Evolutionary conservation across 2,329 filamentous ascomycete genomes (phyloP).

Genomic region (Davidsoniella neocaledoniae): DNA sequence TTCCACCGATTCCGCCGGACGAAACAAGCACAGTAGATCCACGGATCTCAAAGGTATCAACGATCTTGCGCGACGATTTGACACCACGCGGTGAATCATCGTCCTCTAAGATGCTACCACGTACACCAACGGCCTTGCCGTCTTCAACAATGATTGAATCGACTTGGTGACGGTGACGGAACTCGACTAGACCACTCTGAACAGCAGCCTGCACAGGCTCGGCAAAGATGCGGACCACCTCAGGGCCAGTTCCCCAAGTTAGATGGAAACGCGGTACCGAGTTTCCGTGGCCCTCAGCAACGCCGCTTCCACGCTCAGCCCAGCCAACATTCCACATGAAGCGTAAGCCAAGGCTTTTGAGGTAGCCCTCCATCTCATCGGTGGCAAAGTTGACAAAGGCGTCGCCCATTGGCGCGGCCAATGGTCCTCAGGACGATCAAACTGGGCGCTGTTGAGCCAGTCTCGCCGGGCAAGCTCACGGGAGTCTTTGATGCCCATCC

Average conservation of each 20-base stretch:
- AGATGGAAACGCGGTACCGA: conserved; percentile 46
- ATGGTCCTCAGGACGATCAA: conserved; percentile 37
- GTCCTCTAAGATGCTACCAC: conserved; percentile 33
- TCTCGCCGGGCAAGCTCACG: conserved; percentile 40
- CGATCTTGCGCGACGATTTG: conserved; percentile 30
- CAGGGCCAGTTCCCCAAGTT: conserved; percentile 44
- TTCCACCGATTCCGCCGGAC: conserved; percentile 43
- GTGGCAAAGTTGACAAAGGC: conserved; percentile 46
- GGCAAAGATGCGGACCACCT: conserved; percentile 39
- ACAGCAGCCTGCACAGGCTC: conserved; percentile 38
- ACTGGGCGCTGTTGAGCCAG: conserved; percentile 40
- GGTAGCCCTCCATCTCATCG: conserved; percentile 40
- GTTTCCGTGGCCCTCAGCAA: conserved; percentile 41
- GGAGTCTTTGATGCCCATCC: conserved; percentile 40
- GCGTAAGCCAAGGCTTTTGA: conserved; percentile 33
- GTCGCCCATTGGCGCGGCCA: conserved; percentile 46
- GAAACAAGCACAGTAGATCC: conserved; percentile 37
- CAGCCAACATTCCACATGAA: conserved; percentile 40
- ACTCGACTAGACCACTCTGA: conserved; percentile 34
- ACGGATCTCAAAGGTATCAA: conserved; percentile 35
- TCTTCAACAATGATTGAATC: conserved; percentile 39
- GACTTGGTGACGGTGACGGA: conserved; percentile 39
- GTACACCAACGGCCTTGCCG: conserved; percentile 36
- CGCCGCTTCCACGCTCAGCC: conserved; percentile 42
- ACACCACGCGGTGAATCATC: conserved; percentile 35